Base-by-base conservation (phyloP, 139 green algal genomes). In the Tetradesmus obliquus region DNA sequence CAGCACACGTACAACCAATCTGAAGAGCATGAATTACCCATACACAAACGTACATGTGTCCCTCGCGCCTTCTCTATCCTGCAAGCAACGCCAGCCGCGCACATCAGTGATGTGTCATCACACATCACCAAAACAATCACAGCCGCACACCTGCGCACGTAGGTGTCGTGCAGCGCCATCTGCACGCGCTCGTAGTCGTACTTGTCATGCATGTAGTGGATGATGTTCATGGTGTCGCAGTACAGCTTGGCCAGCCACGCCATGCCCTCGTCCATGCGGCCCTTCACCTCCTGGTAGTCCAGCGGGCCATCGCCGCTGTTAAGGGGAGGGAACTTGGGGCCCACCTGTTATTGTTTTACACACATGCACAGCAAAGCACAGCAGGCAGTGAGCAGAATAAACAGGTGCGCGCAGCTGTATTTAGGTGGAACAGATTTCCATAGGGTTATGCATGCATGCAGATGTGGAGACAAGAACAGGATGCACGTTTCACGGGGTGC, bases 151-250 rank as follows among this genome's bases (percentile, higher is more conserved):
- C 66, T 84, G 82, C 94, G 91, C 54, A 97, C 94, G 79, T 95
- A 84, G 10, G 96, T 97, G 94, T 98, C 96, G 92, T 97, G 95
- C 91, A 98, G 93, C 60, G 96, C 95, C 95, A 97, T 97, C 93
- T 97, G 90, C 10, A 97, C 7, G 7, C 91, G 87, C 94, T 98
- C 96, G 90, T 98, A 98, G 93, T 95, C 91, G 91, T 97, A 97
- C 82, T 81, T 89, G 88, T 90, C 66, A 2, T 81, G 95, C 93
- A 96, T 96, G 90, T 87, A 96, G 92, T 97, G 96, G 55, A 97
- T 97, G 87, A 95, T 19, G 88, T 97, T 97, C 96, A 98, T 98
- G 55, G 96, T 97, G 91, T 97, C 94, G 80, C 93, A 92, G 91
- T 98, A 98, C 80, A 98, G 84, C 20, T 84, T 82, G 0, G 93